These are phyloP conservation scores for Aspergillus funiculosus DNA, from an alignment of 495 filamentous ascomycete genomes.

Conservation along the genomic window DNA sequence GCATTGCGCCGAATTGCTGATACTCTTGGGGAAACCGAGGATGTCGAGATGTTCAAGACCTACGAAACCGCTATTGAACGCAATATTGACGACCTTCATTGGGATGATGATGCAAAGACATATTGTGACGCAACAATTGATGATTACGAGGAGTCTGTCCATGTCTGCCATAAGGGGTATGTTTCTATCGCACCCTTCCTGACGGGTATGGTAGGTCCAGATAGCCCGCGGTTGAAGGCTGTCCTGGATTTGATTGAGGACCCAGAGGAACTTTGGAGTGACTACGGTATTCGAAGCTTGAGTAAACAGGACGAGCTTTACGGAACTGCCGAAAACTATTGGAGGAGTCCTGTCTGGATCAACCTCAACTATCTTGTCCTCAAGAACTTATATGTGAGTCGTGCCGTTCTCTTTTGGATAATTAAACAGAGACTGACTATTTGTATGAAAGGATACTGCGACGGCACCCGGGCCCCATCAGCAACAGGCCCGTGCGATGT, in stretches of 20 bases:
- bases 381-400: slow-evolving; percentile 71
- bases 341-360: slow-evolving; percentile 93
- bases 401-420: slow-evolving; percentile 5
- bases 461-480: slow-evolving; percentile 60
- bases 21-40: slow-evolving; percentile 64
- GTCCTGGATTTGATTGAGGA: slow-evolving; percentile 73
- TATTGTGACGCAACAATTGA: slow-evolving; percentile 97
- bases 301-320: slow-evolving; percentile 79
- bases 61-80: slow-evolving; percentile 72
- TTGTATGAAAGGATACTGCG: slow-evolving; percentile 33
- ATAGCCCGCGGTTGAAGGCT: slow-evolving; percentile 64
- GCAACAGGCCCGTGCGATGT: slow-evolving; percentile 63
- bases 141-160: slow-evolving; percentile 81
- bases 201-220: slow-evolving; percentile 65
- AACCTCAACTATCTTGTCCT: slow-evolving; percentile 94
- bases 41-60: slow-evolving; percentile 63
- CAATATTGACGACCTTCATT: slow-evolving; percentile 93
- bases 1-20: slow-evolving; percentile 72
- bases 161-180: slow-evolving; percentile 96
- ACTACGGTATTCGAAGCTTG: slow-evolving; percentile 78
- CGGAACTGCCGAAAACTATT: slow-evolving; percentile 92
- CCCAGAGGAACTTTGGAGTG: slow-evolving; percentile 80
- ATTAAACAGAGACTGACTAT: slow-evolving; percentile 17
- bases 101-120: slow-evolving; percentile 68
- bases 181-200: slow-evolving; percentile 92